These are phyloP conservation scores for Sporothrix curviconia DNA, from an alignment of 2,329 filamentous ascomycete species.

Conservation along the genomic window DNA sequence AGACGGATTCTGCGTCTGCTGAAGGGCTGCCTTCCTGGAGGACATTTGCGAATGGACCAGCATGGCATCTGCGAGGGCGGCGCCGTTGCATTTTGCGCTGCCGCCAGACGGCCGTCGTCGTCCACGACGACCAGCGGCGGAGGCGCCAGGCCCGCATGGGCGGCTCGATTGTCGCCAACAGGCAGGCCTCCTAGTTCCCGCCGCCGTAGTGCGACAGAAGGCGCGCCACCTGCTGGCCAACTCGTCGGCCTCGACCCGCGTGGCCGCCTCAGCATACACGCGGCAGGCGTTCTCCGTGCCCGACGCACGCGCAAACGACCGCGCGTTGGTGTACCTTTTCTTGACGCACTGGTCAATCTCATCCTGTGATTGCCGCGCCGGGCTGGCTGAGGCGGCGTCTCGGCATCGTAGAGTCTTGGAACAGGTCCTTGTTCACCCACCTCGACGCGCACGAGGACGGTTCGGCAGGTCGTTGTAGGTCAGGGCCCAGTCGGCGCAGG, in stretches of 20 bases:
- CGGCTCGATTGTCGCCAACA: not conserved
- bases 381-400: constrained; percentile 75
- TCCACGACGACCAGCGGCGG: too few relatives aligned
- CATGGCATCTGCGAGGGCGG: too few relatives aligned
- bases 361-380: constrained; percentile 72
- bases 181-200: constrained; percentile 12
- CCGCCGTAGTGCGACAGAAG: constrained; percentile 59
- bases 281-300: constrained; percentile 95
- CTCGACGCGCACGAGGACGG: constrained; percentile 85
- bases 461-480: constrained; percentile 95
- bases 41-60: too few relatives aligned
- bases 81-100: too few relatives aligned
- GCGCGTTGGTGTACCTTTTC: constrained; percentile 84
- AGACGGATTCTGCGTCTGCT: too few relatives aligned
- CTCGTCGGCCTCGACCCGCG: constrained; percentile 82
- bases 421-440: constrained; percentile 81
- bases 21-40: too few relatives aligned
- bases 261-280: constrained; percentile 92
- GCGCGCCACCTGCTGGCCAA: constrained; percentile 73
- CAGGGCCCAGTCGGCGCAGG: constrained; percentile 80
- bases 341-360: constrained; percentile 82
- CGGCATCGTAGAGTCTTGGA: constrained; percentile 88
- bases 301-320: constrained; percentile 85
- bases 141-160: not conserved
- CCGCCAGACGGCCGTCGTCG: too few relatives aligned